Evolutionary conservation across 108 stramenopile genomes (phyloP).

Genomic region (Chaetoceros muelleri): DNA sequence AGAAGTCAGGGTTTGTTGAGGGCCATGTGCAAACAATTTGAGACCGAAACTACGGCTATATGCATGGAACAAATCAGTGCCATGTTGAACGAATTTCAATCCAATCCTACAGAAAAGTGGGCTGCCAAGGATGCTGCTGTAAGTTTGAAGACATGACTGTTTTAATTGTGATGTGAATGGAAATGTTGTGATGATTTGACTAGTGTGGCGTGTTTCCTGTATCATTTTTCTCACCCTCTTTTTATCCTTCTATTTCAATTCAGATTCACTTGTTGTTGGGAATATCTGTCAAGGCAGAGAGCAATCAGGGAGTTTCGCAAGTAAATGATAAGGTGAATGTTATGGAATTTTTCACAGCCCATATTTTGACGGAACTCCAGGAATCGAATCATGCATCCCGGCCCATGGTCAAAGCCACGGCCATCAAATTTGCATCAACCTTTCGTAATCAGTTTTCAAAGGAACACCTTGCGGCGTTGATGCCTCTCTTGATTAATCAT

Average conservation of each 20-base stretch:
- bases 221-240: not conserved
- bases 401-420: slow-evolving; percentile 88
- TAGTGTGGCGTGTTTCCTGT: slow-evolving; percentile 8
- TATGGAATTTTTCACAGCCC: slow-evolving; percentile 77
- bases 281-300: slow-evolving; percentile 75
- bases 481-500: slow-evolving; percentile 68
- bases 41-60: slow-evolving; percentile 71
- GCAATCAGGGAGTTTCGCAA: slow-evolving; percentile 76
- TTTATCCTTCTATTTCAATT: not conserved
- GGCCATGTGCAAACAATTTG: slow-evolving; percentile 91
- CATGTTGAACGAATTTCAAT: slow-evolving; percentile 71
- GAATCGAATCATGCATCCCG: slow-evolving; percentile 56
- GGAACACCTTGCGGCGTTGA: slow-evolving; percentile 45
- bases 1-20: slow-evolving; percentile 86
- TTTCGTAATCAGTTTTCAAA: slow-evolving; percentile 90
- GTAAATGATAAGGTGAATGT: slow-evolving; percentile 76
- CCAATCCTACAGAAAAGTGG: slow-evolving; percentile 65
- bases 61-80: slow-evolving; percentile 62
- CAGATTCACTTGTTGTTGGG: slow-evolving; percentile 91
- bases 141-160: slow-evolving; percentile 12
- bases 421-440: slow-evolving; percentile 89
- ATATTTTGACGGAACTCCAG: slow-evolving; percentile 83
- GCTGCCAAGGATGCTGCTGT: slow-evolving; percentile 88
- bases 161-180: too few species aligned
- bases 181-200: too few species aligned